Evolutionary conservation across 129 eudicot genomes (phyloP), one percentile per base, ranked within the genome.

Genomic region (Ambrosia artemisiifolia): DNA sequence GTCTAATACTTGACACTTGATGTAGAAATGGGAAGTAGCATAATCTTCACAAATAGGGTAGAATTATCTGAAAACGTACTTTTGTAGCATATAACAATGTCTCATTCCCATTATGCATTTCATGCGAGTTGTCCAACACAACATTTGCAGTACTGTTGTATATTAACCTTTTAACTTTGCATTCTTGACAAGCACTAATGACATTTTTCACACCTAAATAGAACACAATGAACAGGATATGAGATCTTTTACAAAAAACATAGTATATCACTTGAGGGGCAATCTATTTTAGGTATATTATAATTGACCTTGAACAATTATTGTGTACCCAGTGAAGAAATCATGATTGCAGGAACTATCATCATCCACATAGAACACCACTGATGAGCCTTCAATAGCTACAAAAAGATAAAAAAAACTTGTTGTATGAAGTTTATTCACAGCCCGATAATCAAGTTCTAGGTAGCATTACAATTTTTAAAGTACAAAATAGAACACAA

Each of bases 111-210:
- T 74, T 75, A 55, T 49, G 72, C 75, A 89, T 80, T 75, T 85
- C 88, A 81, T 46, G 96, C 14, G 77, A 71, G 43, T 79, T 74
- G 60, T 89, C 91, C 77, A 70, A 78, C 76, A 92, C 89, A 18
- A 92, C 96, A 51, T 85, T 88, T 61, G 95, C 86, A 46, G 90
- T 77, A 61, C 98, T 89, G 72, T 83, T 85, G 86, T 89, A 92
- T 78, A 92, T 74, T 40, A 92, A 78, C 64, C 80, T 77, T 76
- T 85, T 81, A 9, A 92, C 91, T 81, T 83, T 85, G 73, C 91
- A 82, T 55, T 92, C 94, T 78, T 82, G 81, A 71, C 98, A 92
- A 70, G 95, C 96, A 85, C 77, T 75, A 32, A 89, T 80, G 32
- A 92, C 83, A 79, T 92, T 87, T 76, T 92, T 92, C 44, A 79